Conservation (phyloP, 2,329 filamentous ascomycete species). For the Plenodomus tracheiphilus region DNA sequence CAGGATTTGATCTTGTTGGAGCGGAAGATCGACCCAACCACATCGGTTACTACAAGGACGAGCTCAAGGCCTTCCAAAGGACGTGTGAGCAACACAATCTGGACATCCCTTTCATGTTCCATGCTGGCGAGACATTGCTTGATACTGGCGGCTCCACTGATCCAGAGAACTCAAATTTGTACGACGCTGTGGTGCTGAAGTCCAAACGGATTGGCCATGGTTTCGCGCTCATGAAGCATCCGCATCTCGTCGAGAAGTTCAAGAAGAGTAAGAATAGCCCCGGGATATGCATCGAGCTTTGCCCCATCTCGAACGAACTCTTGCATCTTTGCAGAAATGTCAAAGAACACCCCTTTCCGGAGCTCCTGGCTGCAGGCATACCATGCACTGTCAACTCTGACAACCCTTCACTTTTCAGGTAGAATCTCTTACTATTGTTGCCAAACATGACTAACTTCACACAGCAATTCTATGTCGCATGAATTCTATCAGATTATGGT, state of each 20-base stretch:
- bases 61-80: conserved; percentile 61
- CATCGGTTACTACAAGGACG: conserved; percentile 61
- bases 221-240: conserved; percentile 68
- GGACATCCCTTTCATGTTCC: conserved; percentile 73
- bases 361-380: conserved; percentile 70
- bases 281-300: conserved; percentile 71
- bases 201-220: conserved; percentile 75
- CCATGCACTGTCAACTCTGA: conserved; percentile 76
- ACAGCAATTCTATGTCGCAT: conserved; percentile 70
- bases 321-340: conserved; percentile 69
- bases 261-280: conserved; percentile 27
- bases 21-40: conserved; percentile 65
- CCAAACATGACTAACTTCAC: neutral
- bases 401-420: conserved; percentile 74
- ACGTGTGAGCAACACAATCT: conserved; percentile 54
- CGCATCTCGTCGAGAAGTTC: conserved; percentile 66
- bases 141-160: conserved; percentile 67
- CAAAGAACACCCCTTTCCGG: conserved; percentile 68
- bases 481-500: conserved; percentile 79
- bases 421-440: conserved; percentile 1
- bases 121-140: conserved; percentile 72
- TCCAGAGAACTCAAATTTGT: conserved; percentile 61
- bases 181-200: conserved; percentile 67
- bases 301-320: conserved; percentile 77
- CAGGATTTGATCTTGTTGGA: conserved; percentile 71